These are phyloP conservation scores for Amanita thiersii DNA, from an alignment of 768 basidiomycete genomes.

Conservation along the genomic window DNA sequence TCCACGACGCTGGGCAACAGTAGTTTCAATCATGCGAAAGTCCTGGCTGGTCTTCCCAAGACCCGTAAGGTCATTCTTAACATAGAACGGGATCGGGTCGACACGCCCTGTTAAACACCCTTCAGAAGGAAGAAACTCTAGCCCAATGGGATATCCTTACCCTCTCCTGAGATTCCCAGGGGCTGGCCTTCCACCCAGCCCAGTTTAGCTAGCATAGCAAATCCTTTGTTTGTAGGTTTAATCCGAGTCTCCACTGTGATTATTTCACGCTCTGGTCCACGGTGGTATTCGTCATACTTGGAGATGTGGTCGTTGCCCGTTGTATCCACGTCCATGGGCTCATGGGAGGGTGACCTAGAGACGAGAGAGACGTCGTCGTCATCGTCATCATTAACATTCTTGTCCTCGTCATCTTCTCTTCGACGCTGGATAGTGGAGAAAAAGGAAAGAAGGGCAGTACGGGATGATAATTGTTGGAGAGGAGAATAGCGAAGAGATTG, in stretches of 20 bases:
- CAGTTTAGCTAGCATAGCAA: constrained; percentile 70
- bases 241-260: constrained; percentile 80
- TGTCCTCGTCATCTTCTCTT: constrained; percentile 48
- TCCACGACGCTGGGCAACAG: constrained; percentile 72
- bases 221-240: constrained; percentile 73
- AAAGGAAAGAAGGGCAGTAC: constrained; percentile 48
- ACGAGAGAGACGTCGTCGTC: constrained; percentile 68
- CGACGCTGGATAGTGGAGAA: constrained; percentile 52
- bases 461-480: constrained; percentile 23
- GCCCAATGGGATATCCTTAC: constrained; percentile 26
- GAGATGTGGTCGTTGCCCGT: constrained; percentile 20
- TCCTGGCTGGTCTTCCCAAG: constrained; percentile 76
- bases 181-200: constrained; percentile 80
- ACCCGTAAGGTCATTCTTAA: constrained; percentile 73
- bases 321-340: constrained; percentile 45
- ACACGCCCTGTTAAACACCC: constrained; percentile 54
- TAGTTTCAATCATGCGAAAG: constrained; percentile 76
- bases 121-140: neutral
- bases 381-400: constrained; percentile 33
- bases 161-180: constrained; percentile 68
- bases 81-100: constrained; percentile 75
- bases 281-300: constrained; percentile 62
- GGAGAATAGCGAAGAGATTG: constrained; percentile 37
- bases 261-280: constrained; percentile 45
- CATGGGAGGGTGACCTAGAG: constrained; percentile 75